Evolutionary conservation across 225 moss, liverwort and hornwort species (phyloP).

Genomic region (Polytrichum formosum): DNA sequence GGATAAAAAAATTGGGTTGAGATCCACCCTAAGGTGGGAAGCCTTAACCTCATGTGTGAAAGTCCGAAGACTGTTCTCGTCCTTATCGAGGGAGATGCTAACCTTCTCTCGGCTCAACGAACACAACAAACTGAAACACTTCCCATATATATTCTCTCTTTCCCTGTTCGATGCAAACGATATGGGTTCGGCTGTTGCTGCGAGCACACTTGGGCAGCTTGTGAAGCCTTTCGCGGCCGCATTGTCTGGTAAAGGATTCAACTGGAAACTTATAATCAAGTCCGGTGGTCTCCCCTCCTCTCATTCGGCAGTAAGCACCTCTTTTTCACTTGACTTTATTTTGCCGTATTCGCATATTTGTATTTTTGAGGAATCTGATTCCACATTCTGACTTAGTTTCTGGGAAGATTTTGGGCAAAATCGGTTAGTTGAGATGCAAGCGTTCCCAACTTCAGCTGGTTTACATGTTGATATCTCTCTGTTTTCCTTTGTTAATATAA

Average conservation of each 20-base stretch:
- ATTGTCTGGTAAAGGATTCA: slow-evolving; percentile 70
- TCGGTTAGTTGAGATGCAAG: too few relatives aligned
- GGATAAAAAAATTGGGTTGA: not conserved
- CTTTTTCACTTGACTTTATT: too few relatives aligned
- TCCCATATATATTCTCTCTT: too few relatives aligned
- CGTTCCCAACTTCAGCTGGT: too few relatives aligned
- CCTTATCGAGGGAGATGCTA: slow-evolving; percentile 49
- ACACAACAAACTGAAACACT: not conserved
- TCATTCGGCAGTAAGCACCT: slow-evolving; percentile 71
- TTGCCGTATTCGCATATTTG: too few relatives aligned
- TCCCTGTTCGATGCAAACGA: too few relatives aligned
- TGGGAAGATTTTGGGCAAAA: too few relatives aligned
- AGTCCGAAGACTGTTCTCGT: slow-evolving; percentile 37
- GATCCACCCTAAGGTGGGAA: slow-evolving; percentile 10
- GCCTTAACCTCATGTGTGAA: slow-evolving; percentile 34
- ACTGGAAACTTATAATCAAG: slow-evolving; percentile 71
- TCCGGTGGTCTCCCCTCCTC: slow-evolving; percentile 99
- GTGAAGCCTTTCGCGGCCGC: slow-evolving; percentile 74
- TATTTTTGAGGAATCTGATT: too few relatives aligned
- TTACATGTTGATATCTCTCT: too few relatives aligned
- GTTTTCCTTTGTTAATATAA: too few relatives aligned
- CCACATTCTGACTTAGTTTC: too few relatives aligned
- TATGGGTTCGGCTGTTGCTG: slow-evolving; percentile 37
- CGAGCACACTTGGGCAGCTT: slow-evolving; percentile 66
- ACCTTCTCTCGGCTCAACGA: slow-evolving; percentile 44